These are phyloP conservation scores for Gossypium ekmanianum DNA, from an alignment of 345 rosid genomes.

Conservation along the genomic window DNA sequence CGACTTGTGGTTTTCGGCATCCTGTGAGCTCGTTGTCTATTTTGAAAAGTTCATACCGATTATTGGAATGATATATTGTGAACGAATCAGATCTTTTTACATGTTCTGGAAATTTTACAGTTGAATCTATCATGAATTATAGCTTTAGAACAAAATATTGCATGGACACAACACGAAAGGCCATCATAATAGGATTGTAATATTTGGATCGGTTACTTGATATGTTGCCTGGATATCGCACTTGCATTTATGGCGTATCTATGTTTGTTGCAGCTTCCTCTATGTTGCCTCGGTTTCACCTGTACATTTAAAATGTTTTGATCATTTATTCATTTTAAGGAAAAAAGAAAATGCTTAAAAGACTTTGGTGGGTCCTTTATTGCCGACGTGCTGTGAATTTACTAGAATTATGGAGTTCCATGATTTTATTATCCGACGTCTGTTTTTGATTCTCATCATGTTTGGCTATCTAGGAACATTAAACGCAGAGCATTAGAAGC, in stretches of 20 bases:
- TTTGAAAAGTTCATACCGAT: background rate
- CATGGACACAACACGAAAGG: background rate
- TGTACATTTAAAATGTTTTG: background rate
- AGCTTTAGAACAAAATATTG: background rate
- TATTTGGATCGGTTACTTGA: background rate
- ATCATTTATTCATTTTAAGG: background rate
- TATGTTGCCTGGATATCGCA: background rate
- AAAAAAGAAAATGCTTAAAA: background rate
- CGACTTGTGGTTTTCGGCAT: constrained; percentile 54
- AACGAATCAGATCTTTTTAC: background rate
- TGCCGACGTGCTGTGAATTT: background rate
- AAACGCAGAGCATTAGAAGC: too few relatives aligned
- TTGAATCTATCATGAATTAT: background rate
- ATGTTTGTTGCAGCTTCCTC: background rate
- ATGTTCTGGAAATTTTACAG: background rate
- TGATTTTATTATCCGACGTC: background rate
- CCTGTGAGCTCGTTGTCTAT: constrained; percentile 40
- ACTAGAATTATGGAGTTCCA: background rate
- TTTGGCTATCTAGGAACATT: background rate
- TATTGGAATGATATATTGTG: constrained; percentile 1
- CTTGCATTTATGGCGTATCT: background rate
- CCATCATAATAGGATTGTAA: background rate
- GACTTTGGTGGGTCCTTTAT: background rate
- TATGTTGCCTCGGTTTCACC: background rate
- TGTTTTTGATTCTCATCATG: too few relatives aligned